Conservation (phyloP, 345 rosid genomes). For the Dimocarpus longan region DNA sequence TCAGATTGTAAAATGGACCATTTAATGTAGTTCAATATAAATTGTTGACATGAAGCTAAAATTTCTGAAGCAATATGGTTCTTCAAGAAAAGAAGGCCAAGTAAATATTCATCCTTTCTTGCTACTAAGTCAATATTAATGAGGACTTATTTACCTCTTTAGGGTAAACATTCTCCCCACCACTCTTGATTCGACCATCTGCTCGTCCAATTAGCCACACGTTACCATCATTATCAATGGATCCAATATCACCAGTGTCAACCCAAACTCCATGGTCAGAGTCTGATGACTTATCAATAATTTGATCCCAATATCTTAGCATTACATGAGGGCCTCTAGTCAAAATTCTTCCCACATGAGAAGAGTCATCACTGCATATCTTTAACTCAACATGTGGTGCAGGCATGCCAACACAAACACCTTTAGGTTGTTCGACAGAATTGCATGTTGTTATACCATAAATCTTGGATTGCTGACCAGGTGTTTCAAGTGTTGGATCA, state of each 20-base stretch:
- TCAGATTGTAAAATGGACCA: constrained; percentile 9
- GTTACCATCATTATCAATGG: constrained; percentile 56
- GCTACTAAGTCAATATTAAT: background rate
- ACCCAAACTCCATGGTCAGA: constrained; percentile 52
- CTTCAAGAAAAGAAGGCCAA: background rate
- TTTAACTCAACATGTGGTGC: constrained; percentile 76
- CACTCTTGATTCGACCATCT: constrained; percentile 75
- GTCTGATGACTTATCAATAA: constrained; percentile 29
- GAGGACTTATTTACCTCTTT: constrained; percentile 63
- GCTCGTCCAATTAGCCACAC: constrained; percentile 83
- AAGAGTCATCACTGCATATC: constrained; percentile 46
- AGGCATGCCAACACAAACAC: constrained; percentile 80
- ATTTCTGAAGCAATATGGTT: background rate
- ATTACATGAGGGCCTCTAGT: constrained; percentile 84
- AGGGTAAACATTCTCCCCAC: constrained; percentile 87
- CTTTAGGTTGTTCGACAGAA: constrained; percentile 37
- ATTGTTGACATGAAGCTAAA: constrained; percentile 5
- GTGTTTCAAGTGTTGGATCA: constrained; percentile 42
- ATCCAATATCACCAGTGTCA: constrained; percentile 81
- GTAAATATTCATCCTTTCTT: background rate
- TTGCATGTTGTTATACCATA: constrained; percentile 17
- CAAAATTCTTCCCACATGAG: constrained; percentile 56
- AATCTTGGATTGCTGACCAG: constrained; percentile 21
- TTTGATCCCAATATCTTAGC: constrained; percentile 70
- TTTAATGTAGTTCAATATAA: background rate